These are phyloP conservation scores for Aplosporella prunicola DNA, from an alignment of 2,329 filamentous ascomycete species.

Conservation along the genomic window DNA sequence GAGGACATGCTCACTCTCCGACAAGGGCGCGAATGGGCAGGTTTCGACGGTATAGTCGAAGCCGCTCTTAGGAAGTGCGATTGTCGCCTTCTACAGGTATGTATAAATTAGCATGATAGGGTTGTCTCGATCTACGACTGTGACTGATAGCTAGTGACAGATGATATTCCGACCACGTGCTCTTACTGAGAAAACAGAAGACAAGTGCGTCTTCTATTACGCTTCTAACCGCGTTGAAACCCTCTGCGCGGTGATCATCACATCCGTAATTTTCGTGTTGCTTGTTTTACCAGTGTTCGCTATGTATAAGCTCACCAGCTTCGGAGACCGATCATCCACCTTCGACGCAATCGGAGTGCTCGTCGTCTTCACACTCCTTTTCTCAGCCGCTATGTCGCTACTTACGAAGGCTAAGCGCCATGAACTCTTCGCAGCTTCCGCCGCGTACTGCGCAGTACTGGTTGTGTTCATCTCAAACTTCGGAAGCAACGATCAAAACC, in stretches of 20 bases:
- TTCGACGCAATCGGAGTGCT: constrained; percentile 33
- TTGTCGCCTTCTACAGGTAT: constrained; percentile 8
- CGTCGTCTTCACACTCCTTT: constrained; percentile 31
- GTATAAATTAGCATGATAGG: neutral
- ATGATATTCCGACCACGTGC: neutral
- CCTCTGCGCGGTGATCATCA: constrained; percentile 34
- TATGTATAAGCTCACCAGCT: constrained; percentile 29
- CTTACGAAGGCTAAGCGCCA: constrained; percentile 28
- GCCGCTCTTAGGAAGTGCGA: constrained; percentile 15
- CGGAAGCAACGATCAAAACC: neutral
- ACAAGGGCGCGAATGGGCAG: constrained; percentile 25
- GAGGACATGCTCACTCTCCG: constrained; percentile 29
- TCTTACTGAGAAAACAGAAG: constrained; percentile 21
- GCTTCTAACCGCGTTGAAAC: constrained; percentile 28
- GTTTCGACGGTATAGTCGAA: constrained; percentile 28
- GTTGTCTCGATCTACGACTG: too few species aligned
- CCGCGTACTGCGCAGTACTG: constrained; percentile 31
- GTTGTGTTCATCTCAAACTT: constrained; percentile 33
- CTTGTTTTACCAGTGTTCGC: constrained; percentile 32
- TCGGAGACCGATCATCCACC: constrained; percentile 19
- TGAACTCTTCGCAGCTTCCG: constrained; percentile 29
- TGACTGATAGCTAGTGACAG: neutral
- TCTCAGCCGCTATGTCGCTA: constrained; percentile 28
- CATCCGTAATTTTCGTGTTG: constrained; percentile 32
- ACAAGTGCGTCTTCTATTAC: constrained; percentile 27